These are phyloP conservation scores for Fraxinus sp. DNA, from an alignment of 305 asterid species.

Conservation along the genomic window DNA sequence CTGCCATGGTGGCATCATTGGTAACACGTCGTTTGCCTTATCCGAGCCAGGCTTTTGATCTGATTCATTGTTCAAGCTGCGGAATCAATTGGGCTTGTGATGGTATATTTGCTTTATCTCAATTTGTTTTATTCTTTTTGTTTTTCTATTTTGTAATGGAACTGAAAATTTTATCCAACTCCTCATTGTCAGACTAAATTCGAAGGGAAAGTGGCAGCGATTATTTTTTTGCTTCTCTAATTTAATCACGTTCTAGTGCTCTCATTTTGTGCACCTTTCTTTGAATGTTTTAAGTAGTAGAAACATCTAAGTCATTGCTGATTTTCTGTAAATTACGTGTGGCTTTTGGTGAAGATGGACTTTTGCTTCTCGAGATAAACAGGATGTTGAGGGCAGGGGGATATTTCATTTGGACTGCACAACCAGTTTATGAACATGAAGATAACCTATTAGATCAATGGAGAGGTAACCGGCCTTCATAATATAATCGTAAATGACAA, in stretches of 20 bases:
- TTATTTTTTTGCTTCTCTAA: background rate
- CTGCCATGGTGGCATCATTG: constrained; percentile 56
- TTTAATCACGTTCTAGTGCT: background rate
- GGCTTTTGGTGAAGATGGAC: constrained; percentile 45
- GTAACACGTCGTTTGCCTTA: constrained; percentile 48
- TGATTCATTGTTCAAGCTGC: constrained; percentile 61
- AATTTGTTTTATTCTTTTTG: background rate
- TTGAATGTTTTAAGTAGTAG: background rate
- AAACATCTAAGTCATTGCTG: background rate
- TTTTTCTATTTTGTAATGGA: background rate
- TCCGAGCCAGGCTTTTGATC: constrained; percentile 72
- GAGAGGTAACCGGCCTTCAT: constrained; percentile 46
- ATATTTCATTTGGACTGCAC: constrained; percentile 52
- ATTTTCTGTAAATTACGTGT: constrained; percentile 1
- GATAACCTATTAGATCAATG: constrained; percentile 34
- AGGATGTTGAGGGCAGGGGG: constrained; percentile 71
- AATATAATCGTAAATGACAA: background rate
- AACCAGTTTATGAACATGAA: constrained; percentile 29
- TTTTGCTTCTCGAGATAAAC: constrained; percentile 68
- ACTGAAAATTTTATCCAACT: background rate
- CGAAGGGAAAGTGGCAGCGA: constrained; percentile 14
- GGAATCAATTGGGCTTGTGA: constrained; percentile 50
- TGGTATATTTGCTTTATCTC: constrained; percentile 37
- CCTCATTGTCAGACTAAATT: background rate
- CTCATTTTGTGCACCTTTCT: constrained; percentile 8